Base-by-base conservation (phyloP, 2,329 filamentous ascomycete species). In the Fusarium brachygibbosum region DNA sequence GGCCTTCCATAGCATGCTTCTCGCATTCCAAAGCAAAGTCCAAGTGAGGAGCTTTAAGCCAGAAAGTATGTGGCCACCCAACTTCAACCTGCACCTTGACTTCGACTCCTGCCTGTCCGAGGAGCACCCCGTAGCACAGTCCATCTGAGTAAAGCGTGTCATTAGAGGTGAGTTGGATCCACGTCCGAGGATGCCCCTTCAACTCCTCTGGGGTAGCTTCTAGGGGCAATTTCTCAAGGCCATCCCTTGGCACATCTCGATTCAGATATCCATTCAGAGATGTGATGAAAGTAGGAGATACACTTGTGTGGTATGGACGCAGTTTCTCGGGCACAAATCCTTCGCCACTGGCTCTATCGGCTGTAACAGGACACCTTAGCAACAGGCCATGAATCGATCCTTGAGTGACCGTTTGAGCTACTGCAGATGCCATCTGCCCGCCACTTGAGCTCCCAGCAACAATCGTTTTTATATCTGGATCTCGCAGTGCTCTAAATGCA, bases 11-110 rank as follows among this genome's bases (percentile, higher is more conserved):
- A 78, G 84, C 82, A 42, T 76, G 77, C 65, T 66, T 70, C 49
- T 86, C 84, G 11, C 80, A 82, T 66, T 77, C 70, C 17, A 80
- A 68, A 8, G 83, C 80, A 68, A 78, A 75, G 14, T 79, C 71
- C 69, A 85, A 69, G 58, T 79, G 74, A 34, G 82, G 83, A 21
- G 80, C 71, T 80, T 74, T 82, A 59, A 86, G 71, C 84, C 85
- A 86, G 69, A 85, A 86, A 10, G 84, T 86, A 76, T 86, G 84
- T 19, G 84, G 83, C 79, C 80, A 85, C 11, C 84, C 84, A 55
- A 71, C 63, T 29, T 84, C 77, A 3, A 85, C 77, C 66, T 82
- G 79, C 9, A 83, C 70, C 58, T 72, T 77, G 0, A 85, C 80
- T 14, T 81, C 77, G 1, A 80, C 77, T 13, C 80, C 81, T 6